Conservation (phyloP, 2,329 filamentous ascomycete genomes). For the Coniosporium tulheliwenetii region DNA sequence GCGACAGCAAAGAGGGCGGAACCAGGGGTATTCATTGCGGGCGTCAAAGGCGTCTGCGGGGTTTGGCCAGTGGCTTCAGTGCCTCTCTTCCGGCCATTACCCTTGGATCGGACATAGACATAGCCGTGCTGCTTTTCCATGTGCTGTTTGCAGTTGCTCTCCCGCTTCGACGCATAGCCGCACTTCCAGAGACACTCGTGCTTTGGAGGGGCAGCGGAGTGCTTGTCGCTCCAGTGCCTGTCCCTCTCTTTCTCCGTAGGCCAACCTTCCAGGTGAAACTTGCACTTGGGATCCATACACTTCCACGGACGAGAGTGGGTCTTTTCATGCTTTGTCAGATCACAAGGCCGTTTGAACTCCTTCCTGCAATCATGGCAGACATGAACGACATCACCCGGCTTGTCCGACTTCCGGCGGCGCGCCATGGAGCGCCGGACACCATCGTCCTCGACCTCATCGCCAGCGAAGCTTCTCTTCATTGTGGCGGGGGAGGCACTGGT, state of each 20-base stretch:
- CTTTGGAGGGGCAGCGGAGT: slow-evolving; percentile 63
- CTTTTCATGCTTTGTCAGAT: slow-evolving; percentile 96
- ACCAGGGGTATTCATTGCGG: slow-evolving; percentile 46
- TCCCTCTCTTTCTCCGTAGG: slow-evolving; percentile 97
- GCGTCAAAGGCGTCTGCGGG: slow-evolving; percentile 39
- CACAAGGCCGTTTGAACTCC: slow-evolving; percentile 92
- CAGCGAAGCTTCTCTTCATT: slow-evolving; percentile 36
- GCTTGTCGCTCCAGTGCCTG: slow-evolving; percentile 91
- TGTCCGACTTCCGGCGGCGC: slow-evolving; percentile 83
- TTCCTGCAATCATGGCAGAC: slow-evolving; percentile 75
- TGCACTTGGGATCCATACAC: slow-evolving; percentile 68
- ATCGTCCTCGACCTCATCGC: slow-evolving; percentile 55
- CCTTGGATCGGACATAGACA: slow-evolving; percentile 85
- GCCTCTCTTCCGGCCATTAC: slow-evolving; percentile 56
- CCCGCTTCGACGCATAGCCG: slow-evolving; percentile 86
- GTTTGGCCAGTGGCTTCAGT: slow-evolving; percentile 19
- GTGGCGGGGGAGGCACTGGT: slow-evolving; percentile 30
- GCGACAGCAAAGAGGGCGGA: slow-evolving; percentile 21
- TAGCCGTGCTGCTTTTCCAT: slow-evolving; percentile 95
- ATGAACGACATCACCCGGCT: slow-evolving; percentile 69
- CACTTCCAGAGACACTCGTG: slow-evolving; percentile 71
- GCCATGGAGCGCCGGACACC: slow-evolving; percentile 86
- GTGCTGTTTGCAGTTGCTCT: slow-evolving; percentile 96
- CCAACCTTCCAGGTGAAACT: slow-evolving; percentile 81
- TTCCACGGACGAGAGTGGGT: slow-evolving; percentile 96